Base-by-base conservation (phyloP, 306 rosid genomes). In the Malus asiatica region DNA sequence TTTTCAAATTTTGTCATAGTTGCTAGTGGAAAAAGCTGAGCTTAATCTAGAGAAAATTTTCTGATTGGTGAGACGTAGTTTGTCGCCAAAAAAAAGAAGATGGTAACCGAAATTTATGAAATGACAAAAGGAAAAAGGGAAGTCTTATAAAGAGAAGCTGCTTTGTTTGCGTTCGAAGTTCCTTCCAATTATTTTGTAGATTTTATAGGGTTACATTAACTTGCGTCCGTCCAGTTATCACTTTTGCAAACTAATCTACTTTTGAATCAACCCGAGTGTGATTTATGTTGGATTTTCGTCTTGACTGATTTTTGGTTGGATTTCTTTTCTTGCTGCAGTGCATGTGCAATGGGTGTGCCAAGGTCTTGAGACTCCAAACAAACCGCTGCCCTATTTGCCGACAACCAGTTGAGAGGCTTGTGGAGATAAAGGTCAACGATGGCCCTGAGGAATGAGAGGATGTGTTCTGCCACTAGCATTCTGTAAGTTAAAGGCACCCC, bases 311-410 rank as follows among this genome's bases (percentile, higher is more conserved):
- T 29, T 52, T 72, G 52, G 27, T 23, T 72, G 81, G 59, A 81
- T 71, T 71, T 22, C 10, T 74, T 48, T 83, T 73, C 33, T 77
- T 77, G 76, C 70, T 84, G 87, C 83, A 96, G 99, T 96, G 99
- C 71, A 88, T 92, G 99, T 96, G 99, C 82, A 90, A 90, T 29
- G 93, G 80, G 27, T 96, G 99, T 73, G 98, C 99, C 25, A 92
- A 89, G 89, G 93, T 92, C 70, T 85, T 96, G 89, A 84, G 93
- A 82, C 83, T 86, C 73, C 99, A 92, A 87, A 90, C 99, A 48
- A 86, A 88, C 82, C 83, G 97, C 32, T 96, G 99, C 79, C 99
- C 99, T 13, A 96, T 96, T 48, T 96, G 99, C 89, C 86, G 99
- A 78, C 99, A 96, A 82, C 96, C 96, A n/a, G 90, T 92, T 18